Base-by-base conservation (phyloP, 2,329 filamentous ascomycete species). In the Epichloe bromicola region DNA sequence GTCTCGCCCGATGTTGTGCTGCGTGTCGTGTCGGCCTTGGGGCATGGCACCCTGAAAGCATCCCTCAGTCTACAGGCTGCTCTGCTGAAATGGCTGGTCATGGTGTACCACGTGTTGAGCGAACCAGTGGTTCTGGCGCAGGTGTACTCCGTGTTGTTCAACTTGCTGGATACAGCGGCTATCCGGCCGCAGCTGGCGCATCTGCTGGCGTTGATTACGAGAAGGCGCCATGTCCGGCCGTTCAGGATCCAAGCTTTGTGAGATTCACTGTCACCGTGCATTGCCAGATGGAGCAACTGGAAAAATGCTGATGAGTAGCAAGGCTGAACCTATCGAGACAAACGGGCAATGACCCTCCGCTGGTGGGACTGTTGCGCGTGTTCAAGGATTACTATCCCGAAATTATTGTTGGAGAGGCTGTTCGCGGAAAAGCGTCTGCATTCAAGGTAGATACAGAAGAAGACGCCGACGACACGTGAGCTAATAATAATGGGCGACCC, bases 371-470 rank as follows among this genome's bases (percentile, higher is more conserved):
- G 17, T 70, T 94, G 47, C 79, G 85, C 51, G 80, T 91, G n/a
- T 94, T 84, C 70, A 93, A 93, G 63, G 88, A 91, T 63, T 94
- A 91, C 65, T 94, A 91, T 60, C 88, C 88, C 0, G 88, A 95
- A 63, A 87, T 94, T 50, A 87, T 94, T 53, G 77, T 91, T 14
- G 86, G 84, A 20, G 83, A 85, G 56, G 72, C 78, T 4, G 76
- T 80, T 33, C 72, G 73, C 49, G 79, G 79, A 38, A 75, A 76
- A 53, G 79, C 80, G 1, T 76, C 78, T 4, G 73, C 79, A 1
- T 84, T 84, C 64, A 82, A 79, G 65, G 76, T 78, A 62, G 37
- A 23, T 8, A 26, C 14, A 8, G 4, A 12, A 5, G 58, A 34
- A 43, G 45, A 8, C 36, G 3, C 8, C 5, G n/a, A 38, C 7